Percentiles rank a stretch among this genome's conserved stretches.
These are phyloP conservation scores for Bolboschoenus planiculmis DNA, from an alignment of 176 grass and related monocot genomes.

Conservation along the genomic window DNA sequence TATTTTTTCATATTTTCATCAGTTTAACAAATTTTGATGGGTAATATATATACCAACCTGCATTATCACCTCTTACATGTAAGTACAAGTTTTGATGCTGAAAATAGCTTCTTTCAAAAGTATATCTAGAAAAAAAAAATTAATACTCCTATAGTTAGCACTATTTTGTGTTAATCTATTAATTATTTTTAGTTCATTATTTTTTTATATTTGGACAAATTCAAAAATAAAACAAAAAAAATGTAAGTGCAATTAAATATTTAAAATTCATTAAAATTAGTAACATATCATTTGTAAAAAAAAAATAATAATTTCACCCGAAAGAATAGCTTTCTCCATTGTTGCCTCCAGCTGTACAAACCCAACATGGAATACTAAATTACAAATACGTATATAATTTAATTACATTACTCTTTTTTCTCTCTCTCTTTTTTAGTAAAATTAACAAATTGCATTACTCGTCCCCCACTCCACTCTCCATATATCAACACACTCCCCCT, in stretches of 20 bases:
- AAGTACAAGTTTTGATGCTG: neutral
- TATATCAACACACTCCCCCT: conserved; percentile 11
- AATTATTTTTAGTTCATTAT: neutral
- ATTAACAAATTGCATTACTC: neutral
- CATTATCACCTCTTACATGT: neutral
- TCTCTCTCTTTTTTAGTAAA: neutral
- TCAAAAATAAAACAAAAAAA: neutral
- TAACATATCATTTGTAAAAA: neutral
- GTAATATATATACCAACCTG: neutral
- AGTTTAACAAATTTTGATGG: neutral
- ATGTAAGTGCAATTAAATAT: neutral
- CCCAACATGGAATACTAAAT: neutral
- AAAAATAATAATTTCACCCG: neutral
- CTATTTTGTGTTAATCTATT: neutral
- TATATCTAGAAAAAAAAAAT: neutral
- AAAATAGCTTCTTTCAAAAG: neutral
- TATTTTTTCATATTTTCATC: neutral
- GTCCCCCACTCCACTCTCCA: neutral
- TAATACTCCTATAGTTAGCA: neutral
- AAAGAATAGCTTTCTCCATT: neutral
- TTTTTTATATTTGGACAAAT: neutral
- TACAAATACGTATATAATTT: neutral
- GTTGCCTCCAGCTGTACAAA: neutral
- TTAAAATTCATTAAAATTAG: neutral
- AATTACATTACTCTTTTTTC: neutral